These are phyloP conservation scores for Aspergillus candidus DNA, from an alignment of 2,329 filamentous ascomycete genomes.

Conservation along the genomic window DNA sequence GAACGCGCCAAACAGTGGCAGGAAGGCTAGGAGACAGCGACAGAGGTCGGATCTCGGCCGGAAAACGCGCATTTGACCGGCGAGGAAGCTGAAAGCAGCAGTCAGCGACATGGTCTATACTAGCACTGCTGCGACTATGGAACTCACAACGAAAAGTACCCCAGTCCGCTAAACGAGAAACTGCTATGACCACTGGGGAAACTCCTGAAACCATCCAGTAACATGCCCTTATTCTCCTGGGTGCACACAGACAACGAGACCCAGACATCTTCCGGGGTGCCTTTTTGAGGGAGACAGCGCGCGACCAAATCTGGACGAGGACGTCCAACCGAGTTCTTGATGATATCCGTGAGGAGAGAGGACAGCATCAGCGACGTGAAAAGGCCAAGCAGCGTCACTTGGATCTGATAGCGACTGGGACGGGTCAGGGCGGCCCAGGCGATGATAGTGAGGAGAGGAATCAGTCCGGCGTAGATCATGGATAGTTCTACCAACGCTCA, in stretches of 20 bases:
- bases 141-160: conserved; percentile 49
- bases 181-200: conserved; percentile 60
- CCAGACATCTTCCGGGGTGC: conserved; percentile 50
- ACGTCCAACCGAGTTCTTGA: conserved; percentile 82
- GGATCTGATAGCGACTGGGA: conserved; percentile 68
- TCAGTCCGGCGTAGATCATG: conserved; percentile 68
- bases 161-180: conserved; percentile 56
- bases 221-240: conserved; percentile 47
- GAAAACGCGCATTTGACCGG: conserved; percentile 54
- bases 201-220: conserved; percentile 61
- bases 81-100: conserved; percentile 35
- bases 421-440: conserved; percentile 58
- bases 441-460: conserved; percentile 63
- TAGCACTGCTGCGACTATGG: not conserved
- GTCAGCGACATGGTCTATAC: not conserved
- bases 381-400: conserved; percentile 78
- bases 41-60: conserved; percentile 53
- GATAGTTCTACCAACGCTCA: conserved; percentile 49
- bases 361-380: conserved; percentile 70
- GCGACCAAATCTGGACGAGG: conserved; percentile 81
- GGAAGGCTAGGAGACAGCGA: conserved; percentile 49
- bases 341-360: conserved; percentile 75
- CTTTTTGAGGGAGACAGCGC: conserved; percentile 68
- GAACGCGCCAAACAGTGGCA: conserved; percentile 51
- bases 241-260: conserved; percentile 45